phyloP scores from a whole-genome alignment of 805 yeast genomes.

The Hyphopichia homilentoma region DNA sequence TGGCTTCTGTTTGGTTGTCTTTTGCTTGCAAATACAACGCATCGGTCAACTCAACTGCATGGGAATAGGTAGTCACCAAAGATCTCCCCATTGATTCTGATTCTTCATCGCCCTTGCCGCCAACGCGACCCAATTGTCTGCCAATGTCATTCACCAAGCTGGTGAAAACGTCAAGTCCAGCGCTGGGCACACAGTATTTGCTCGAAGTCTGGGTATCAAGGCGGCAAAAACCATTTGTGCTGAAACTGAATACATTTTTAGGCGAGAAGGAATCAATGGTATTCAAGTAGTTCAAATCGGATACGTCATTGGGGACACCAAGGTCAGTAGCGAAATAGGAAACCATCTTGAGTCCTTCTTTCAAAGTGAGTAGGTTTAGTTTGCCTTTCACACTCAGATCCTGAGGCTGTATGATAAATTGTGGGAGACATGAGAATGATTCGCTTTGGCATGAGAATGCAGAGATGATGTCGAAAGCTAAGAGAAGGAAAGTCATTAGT shows the following conservation, averaged over 20 bases:
- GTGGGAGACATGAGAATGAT: constrained; percentile 36
- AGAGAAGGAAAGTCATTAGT: no score
- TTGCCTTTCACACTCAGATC: constrained; percentile 33
- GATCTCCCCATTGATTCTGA: constrained; percentile 37
- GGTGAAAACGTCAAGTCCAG: constrained; percentile 46
- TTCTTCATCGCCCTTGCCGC: no score
- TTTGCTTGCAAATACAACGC: background rate
- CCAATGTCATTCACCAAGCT: constrained; percentile 51
- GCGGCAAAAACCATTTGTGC: constrained; percentile 49
- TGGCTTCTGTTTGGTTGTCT: background rate
- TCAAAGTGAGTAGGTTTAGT: constrained; percentile 26
- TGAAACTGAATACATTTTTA: constrained; percentile 40
- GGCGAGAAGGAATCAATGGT: constrained; percentile 45
- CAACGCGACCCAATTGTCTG: constrained; percentile 39
- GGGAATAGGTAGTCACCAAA: constrained; percentile 37
- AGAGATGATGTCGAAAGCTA: background rate
- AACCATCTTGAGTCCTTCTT: constrained; percentile 41
- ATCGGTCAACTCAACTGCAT: constrained; percentile 5
- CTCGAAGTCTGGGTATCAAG: constrained; percentile 15
- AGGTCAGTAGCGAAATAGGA: constrained; percentile 46
- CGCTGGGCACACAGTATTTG: constrained; percentile 27
- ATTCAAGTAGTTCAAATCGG: constrained; percentile 9
- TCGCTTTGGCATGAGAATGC: background rate
- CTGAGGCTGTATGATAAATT: constrained; percentile 36
- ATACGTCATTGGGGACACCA: constrained; percentile 15